phyloP scores from a whole-genome alignment of 2,329 filamentous ascomycete species.

The Diaporthe helianthi region DNA sequence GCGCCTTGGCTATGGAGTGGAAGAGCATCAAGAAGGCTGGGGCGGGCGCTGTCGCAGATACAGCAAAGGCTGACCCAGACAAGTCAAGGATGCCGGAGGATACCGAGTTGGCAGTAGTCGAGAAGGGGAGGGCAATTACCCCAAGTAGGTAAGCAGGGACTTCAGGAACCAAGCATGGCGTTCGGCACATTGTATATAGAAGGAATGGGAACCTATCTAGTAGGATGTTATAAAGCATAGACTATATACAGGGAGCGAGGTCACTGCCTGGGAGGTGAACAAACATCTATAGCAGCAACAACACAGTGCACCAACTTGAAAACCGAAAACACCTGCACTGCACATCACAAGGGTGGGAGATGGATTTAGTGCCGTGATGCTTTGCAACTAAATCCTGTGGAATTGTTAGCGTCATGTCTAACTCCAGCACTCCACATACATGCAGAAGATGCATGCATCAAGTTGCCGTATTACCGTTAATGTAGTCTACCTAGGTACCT shows the following conservation, averaged over 20 bases:
- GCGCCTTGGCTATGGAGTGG: constrained; percentile 69
- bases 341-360: no score
- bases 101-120: not conserved
- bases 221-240: not conserved
- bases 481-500: no score
- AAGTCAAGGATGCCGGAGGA: not conserved
- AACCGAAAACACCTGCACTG: no score
- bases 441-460: not conserved
- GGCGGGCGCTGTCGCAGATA: not conserved
- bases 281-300: not conserved
- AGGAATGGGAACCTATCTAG: not conserved
- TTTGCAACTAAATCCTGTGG: not conserved
- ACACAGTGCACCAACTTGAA: not conserved
- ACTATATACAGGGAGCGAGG: not conserved
- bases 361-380: no score
- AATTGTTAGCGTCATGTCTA: not conserved
- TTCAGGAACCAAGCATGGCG: not conserved
- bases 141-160: not conserved
- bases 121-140: not conserved
- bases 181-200: not conserved
- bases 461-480: constrained; percentile 1
- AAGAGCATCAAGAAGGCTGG: constrained; percentile 66
- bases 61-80: not conserved
- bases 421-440: not conserved
- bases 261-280: no score